Percentiles rank a stretch among this genome's conserved stretches.
Conservation (phyloP, 768 basidiomycete genomes). For the Pleurotus ostreatus region DNA sequence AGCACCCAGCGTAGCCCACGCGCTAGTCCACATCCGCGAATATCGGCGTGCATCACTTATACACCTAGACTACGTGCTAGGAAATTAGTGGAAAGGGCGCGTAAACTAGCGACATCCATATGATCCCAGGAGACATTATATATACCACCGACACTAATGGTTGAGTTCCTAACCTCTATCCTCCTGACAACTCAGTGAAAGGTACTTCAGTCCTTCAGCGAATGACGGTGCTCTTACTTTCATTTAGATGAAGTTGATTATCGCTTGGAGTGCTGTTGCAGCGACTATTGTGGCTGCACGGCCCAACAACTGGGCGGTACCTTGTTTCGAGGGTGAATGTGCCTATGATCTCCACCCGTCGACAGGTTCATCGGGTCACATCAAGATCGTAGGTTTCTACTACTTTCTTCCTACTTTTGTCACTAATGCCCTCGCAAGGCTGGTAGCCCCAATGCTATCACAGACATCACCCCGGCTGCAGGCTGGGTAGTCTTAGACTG, state of each 20-base stretch:
- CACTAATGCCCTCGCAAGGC: conserved; percentile 8
- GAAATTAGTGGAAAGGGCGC: too few relatives aligned
- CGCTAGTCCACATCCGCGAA: too few relatives aligned
- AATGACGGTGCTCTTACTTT: not conserved
- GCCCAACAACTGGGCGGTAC: not conserved
- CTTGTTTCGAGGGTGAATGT: conserved; percentile 10
- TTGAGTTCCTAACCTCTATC: too few relatives aligned
- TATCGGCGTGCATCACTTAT: too few relatives aligned
- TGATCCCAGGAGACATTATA: too few relatives aligned
- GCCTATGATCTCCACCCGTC: conserved; percentile 11
- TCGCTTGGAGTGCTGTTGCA: not conserved
- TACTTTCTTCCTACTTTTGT: too few relatives aligned
- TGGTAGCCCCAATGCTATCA: conserved; percentile 9
- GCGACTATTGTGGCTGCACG: not conserved
- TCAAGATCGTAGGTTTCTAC: conserved; percentile 10
- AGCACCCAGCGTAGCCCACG: too few relatives aligned
- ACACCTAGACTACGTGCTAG: too few relatives aligned
- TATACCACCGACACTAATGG: too few relatives aligned
- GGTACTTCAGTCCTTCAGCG: too few relatives aligned
- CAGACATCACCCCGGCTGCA: conserved; percentile 14
- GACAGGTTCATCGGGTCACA: not conserved
- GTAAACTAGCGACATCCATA: too few relatives aligned
- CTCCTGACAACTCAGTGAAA: too few relatives aligned
- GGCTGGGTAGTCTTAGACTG: conserved; percentile 15
- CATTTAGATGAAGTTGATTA: not conserved